Evolutionary conservation across 148 eudicot genomes (phyloP).

Genomic region (Spergularia bocconei): DNA sequence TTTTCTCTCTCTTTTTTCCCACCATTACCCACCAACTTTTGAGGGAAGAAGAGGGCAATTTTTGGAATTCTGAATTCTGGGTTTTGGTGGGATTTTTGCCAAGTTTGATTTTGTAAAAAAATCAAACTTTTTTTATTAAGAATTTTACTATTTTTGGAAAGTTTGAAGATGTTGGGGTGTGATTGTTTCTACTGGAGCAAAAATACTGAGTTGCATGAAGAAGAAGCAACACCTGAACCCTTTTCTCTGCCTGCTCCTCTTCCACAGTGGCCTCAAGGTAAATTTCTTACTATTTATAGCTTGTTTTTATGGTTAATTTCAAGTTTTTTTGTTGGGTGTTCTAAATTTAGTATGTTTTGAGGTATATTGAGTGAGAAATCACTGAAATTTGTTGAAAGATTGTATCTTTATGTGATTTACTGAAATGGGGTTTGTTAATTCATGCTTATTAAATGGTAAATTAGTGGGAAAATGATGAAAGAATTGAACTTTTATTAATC

Average conservation of each 20-base stretch:
- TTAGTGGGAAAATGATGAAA: constrained; percentile 17
- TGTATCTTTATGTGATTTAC: background rate
- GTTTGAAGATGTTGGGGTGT: constrained; percentile 28
- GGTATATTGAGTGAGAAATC: background rate
- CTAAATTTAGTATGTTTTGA: background rate
- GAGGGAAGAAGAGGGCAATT: background rate
- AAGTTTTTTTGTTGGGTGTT: background rate
- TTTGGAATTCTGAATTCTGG: constrained; percentile 14
- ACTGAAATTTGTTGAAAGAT: constrained; percentile 20
- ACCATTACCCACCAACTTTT: constrained; percentile 1
- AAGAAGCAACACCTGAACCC: constrained; percentile 26
- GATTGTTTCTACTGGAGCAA: constrained; percentile 47
- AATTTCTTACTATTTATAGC: background rate
- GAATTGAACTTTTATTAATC: background rate
- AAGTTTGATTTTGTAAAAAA: background rate
- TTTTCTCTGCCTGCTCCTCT: constrained; percentile 59
- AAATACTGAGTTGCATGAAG: constrained; percentile 28
- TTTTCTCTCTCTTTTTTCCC: background rate
- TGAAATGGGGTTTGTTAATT: background rate
- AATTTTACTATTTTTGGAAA: constrained; percentile 1
- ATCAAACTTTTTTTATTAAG: background rate
- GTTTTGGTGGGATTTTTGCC: background rate
- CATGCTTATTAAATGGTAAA: background rate
- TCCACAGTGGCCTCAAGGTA: constrained; percentile 81
- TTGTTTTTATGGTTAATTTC: background rate